A percentile compares a stretch with the other conserved stretches of the same genome.
Evolutionary conservation across 2,329 filamentous ascomycete genomes (phyloP).

Genomic region (Emergomyces pasteurianus): DNA sequence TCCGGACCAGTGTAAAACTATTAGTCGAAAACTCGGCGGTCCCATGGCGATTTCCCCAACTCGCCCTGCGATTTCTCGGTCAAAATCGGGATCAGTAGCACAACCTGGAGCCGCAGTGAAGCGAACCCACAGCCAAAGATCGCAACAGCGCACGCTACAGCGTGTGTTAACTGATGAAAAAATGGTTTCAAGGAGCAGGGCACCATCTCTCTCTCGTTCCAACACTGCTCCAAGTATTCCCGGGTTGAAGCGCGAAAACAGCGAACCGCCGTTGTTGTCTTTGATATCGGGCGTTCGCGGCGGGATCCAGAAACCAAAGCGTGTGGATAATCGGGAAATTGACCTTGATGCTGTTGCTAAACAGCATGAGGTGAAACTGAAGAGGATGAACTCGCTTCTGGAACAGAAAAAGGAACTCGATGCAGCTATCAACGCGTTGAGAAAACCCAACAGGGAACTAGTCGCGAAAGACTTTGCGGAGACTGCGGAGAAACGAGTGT

Average conservation of each 20-base stretch:
- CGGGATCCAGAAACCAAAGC: constrained; percentile 33
- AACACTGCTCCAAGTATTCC: constrained; percentile 31
- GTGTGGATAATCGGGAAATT: constrained; percentile 37
- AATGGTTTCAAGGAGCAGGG: constrained; percentile 15
- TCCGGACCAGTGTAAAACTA: constrained; percentile 34
- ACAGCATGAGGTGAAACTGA: constrained; percentile 34
- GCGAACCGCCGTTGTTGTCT: constrained; percentile 28
- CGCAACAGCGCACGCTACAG: constrained; percentile 30
- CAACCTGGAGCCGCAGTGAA: constrained; percentile 23
- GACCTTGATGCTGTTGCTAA: constrained; percentile 35
- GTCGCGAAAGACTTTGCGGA: constrained; percentile 36
- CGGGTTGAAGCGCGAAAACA: constrained; percentile 29
- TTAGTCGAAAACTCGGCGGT: constrained; percentile 38
- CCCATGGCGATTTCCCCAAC: constrained; percentile 26
- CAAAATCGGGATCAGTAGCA: constrained; percentile 18
- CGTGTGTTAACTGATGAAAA: constrained; percentile 37
- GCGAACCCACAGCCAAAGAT: constrained; percentile 13
- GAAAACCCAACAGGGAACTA: constrained; percentile 36
- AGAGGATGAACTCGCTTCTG: constrained; percentile 33
- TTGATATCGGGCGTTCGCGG: constrained; percentile 27
- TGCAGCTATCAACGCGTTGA: constrained; percentile 35
- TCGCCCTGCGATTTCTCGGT: constrained; percentile 21
- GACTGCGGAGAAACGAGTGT: constrained; percentile 23
- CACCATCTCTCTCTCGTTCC: constrained; percentile 30
- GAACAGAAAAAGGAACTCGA: constrained; percentile 39